These are phyloP conservation scores for Penicillium sp. DNA, from an alignment of 2,329 filamentous ascomycete species.

Conservation along the genomic window DNA sequence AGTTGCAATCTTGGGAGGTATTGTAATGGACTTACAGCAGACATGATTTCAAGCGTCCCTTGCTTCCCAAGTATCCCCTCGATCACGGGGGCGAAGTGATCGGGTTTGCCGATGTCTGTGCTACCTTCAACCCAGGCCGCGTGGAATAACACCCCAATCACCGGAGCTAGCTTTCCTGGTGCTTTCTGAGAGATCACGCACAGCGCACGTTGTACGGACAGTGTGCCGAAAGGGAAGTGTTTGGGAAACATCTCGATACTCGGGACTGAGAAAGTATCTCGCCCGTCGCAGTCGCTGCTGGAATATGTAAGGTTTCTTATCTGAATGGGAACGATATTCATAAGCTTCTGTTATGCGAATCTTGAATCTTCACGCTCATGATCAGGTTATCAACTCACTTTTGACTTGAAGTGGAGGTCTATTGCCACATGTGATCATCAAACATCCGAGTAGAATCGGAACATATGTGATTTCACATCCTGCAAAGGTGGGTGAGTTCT, in stretches of 20 bases:
- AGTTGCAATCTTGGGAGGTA: background rate
- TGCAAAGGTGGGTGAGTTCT: constrained; percentile 17
- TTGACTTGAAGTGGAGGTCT: constrained; percentile 12
- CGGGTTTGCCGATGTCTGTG: constrained; percentile 44
- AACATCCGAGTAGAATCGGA: constrained; percentile 12
- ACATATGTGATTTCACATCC: constrained; percentile 15
- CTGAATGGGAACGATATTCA: constrained; percentile 42
- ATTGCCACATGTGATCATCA: constrained; percentile 18
- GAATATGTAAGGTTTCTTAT: constrained; percentile 60
- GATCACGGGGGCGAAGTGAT: constrained; percentile 48
- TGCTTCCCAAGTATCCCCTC: constrained; percentile 46
- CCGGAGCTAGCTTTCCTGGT: constrained; percentile 43
- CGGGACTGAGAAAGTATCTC: constrained; percentile 55
- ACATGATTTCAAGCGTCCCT: constrained; percentile 42
- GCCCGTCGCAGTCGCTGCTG: constrained; percentile 56
- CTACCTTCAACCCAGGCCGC: constrained; percentile 53
- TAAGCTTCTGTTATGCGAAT: background rate
- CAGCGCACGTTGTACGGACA: constrained; percentile 53
- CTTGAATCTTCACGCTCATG: no score
- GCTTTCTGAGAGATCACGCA: constrained; percentile 46
- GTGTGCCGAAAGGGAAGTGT: constrained; percentile 54
- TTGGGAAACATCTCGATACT: constrained; percentile 46
- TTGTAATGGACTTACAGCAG: constrained; percentile 33
- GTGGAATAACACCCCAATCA: constrained; percentile 49
- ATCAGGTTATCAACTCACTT: constrained; percentile 2